Conservation (phyloP, 2,329 filamentous ascomycete species). For the Delphinella strobiligena region DNA sequence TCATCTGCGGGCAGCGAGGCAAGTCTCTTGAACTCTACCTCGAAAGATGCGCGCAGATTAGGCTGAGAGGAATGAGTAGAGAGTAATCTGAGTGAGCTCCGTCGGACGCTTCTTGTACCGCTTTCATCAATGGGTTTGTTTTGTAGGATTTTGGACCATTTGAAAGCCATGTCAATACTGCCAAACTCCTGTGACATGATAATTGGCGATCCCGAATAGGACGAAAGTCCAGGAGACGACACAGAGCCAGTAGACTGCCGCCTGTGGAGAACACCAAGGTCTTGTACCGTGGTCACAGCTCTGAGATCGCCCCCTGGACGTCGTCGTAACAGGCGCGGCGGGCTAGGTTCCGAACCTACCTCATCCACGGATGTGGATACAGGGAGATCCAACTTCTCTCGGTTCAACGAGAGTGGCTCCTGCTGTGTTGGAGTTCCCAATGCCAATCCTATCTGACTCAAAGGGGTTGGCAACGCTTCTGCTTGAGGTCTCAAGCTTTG, state of each 20-base stretch:
- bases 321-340: constrained; percentile 29
- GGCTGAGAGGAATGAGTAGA: constrained; percentile 45
- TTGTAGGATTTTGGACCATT: background rate
- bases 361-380: no score
- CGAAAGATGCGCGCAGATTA: constrained; percentile 58
- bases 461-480: background rate
- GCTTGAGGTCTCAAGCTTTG: no score
- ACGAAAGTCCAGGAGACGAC: constrained; percentile 6
- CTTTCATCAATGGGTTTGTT: no score
- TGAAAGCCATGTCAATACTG: constrained; percentile 4
- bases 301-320: constrained; percentile 37
- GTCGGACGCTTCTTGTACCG: background rate
- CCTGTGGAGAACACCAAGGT: constrained; percentile 29
- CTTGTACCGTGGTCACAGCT: constrained; percentile 33
- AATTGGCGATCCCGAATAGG: constrained; percentile 4
- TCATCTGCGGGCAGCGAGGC: constrained; percentile 79
- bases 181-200: constrained; percentile 4
- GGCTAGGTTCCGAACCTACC: background rate
- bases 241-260: constrained; percentile 35
- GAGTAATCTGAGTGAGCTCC: constrained; percentile 19
- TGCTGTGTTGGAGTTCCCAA: background rate
- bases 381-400: no score
- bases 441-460: background rate
- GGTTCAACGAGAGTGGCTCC: no score
- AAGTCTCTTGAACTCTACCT: constrained; percentile 75